Conservation (phyloP, 441 rosid species). For the Raphanus hybrid region DNA sequence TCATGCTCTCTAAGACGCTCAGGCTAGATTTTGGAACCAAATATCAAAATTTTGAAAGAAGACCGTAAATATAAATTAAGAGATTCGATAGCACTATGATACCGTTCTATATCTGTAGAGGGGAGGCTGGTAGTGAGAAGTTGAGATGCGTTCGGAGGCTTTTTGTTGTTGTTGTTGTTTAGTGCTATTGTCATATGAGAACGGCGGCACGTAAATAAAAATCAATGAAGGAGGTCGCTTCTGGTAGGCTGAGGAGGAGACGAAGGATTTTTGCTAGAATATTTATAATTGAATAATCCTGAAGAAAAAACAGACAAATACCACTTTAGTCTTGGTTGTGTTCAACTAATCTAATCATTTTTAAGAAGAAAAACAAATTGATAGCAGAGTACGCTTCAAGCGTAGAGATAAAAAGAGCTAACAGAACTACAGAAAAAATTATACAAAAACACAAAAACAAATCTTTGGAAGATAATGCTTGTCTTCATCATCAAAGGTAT, state of each 20-base stretch:
- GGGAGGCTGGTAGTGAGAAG: neutral
- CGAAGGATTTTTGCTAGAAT: neutral
- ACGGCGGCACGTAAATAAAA: neutral
- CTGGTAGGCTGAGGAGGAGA: neutral
- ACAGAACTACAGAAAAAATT: no score
- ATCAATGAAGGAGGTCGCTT: neutral
- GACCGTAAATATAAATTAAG: neutral
- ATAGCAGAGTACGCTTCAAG: neutral
- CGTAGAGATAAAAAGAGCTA: no score
- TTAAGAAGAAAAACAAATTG: neutral
- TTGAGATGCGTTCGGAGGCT: neutral
- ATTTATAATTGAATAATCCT: neutral
- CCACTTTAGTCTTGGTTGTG: neutral
- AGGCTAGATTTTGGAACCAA: conserved; percentile 15
- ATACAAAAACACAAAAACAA: no score
- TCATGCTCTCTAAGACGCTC: conserved; percentile 32
- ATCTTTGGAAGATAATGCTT: conserved; percentile 34
- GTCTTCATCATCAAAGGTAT: conserved; percentile 32
- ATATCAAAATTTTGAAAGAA: neutral
- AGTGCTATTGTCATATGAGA: neutral
- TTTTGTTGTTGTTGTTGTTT: neutral
- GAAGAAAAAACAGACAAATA: neutral
- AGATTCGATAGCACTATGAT: neutral
- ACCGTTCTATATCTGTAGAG: conserved; percentile 20
- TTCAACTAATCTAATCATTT: neutral